phyloP scores from a whole-genome alignment of 805 yeast genomes.

The Kodamaea hsintzibuensis region DNA sequence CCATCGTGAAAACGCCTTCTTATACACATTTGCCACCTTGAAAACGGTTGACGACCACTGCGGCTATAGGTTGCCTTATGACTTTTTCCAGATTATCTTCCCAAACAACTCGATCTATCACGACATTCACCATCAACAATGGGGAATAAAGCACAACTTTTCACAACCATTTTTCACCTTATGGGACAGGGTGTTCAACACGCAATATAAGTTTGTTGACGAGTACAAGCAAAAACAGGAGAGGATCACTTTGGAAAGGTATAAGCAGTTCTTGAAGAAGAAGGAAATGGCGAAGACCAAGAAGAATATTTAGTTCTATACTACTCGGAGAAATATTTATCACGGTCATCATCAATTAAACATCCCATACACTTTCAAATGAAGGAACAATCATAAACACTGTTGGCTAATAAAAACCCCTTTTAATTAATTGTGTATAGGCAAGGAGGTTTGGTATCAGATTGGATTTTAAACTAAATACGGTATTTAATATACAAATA shows the following conservation, averaged over 20 bases:
- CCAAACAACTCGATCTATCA: slow-evolving; percentile 96
- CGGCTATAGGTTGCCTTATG: slow-evolving; percentile 93
- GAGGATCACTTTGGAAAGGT: slow-evolving; percentile 65
- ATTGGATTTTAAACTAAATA: not conserved
- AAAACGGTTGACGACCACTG: slow-evolving; percentile 99
- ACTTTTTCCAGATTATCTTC: slow-evolving; percentile 84
- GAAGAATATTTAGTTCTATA: slow-evolving; percentile 9
- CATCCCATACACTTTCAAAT: too few species aligned
- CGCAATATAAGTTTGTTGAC: slow-evolving; percentile 65
- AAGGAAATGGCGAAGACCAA: slow-evolving; percentile 22
- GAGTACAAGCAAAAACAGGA: slow-evolving; percentile 66
- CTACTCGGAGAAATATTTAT: not conserved
- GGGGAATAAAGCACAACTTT: slow-evolving; percentile 90
- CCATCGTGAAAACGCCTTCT: slow-evolving; percentile 72
- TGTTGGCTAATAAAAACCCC: not conserved
- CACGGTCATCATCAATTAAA: too few species aligned
- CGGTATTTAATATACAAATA: not conserved
- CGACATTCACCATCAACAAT: slow-evolving; percentile 95
- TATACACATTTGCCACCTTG: slow-evolving; percentile 87
- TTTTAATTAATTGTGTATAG: not conserved
- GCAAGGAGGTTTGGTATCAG: not conserved
- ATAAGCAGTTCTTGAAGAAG: slow-evolving; percentile 54
- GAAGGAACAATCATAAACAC: not conserved
- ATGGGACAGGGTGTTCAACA: slow-evolving; percentile 79
- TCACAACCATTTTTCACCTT: slow-evolving; percentile 95